phyloP scores from a whole-genome alignment of 306 rosid genomes.

The Lathyrus aphaca region DNA sequence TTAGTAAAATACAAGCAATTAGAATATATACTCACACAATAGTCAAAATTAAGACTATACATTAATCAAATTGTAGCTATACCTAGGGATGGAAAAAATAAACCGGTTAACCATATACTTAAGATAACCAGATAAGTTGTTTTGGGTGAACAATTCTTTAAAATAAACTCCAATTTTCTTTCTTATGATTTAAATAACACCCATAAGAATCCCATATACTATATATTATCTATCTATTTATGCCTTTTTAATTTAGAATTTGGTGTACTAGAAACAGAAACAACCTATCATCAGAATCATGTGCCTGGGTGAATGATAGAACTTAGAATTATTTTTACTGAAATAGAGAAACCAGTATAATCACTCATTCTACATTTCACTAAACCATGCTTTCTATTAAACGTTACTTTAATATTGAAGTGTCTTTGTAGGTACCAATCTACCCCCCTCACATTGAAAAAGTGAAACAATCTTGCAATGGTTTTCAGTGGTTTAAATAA shows the following conservation, averaged over 20 bases:
- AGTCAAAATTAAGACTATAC: background rate
- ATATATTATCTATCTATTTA: background rate
- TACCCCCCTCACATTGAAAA: background rate
- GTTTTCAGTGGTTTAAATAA: background rate
- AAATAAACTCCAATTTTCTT: background rate
- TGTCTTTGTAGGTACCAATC: too few species aligned
- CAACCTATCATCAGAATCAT: background rate
- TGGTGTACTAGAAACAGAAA: slow-evolving; percentile 13
- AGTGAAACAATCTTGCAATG: background rate
- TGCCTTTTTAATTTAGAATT: background rate
- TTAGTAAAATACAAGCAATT: background rate
- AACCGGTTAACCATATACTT: background rate
- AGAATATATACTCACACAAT: too few species aligned
- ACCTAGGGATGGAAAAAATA: background rate
- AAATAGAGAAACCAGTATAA: too few species aligned
- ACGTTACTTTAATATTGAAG: too few species aligned
- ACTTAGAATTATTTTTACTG: too few species aligned
- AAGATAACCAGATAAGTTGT: background rate
- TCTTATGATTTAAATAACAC: background rate
- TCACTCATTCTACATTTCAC: too few species aligned
- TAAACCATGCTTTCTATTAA: too few species aligned
- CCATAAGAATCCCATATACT: background rate
- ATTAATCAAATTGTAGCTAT: background rate
- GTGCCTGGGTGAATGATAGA: background rate
- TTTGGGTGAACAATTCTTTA: background rate